A percentile compares a stretch with the other conserved stretches of the same genome.
These are phyloP conservation scores for Candida boidinii DNA, from an alignment of 805 yeast species.

Conservation along the genomic window DNA sequence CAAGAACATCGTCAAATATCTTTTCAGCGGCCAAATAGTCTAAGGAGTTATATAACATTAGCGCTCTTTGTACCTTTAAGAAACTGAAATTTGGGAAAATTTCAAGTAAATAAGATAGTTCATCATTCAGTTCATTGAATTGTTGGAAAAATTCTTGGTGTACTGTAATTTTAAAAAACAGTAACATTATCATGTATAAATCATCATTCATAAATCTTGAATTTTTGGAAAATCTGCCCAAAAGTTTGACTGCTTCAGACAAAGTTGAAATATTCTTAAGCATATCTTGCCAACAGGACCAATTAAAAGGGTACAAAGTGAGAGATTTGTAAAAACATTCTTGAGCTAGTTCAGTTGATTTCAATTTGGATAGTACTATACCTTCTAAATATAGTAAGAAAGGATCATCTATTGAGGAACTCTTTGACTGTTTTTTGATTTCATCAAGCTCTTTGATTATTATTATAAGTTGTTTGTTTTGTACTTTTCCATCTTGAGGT, in stretches of 20 bases:
- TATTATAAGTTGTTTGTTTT: slow-evolving; percentile 19
- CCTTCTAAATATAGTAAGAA: slow-evolving; percentile 71
- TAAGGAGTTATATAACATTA: slow-evolving; percentile 73
- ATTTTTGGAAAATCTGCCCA: slow-evolving; percentile 29
- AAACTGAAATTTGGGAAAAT: slow-evolving; percentile 69
- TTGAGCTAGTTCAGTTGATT: slow-evolving; percentile 54
- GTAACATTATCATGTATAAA: slow-evolving; percentile 21
- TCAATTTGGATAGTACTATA: slow-evolving; percentile 51
- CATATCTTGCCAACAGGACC: slow-evolving; percentile 91
- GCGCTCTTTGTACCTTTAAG: slow-evolving; percentile 73
- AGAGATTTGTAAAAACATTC: slow-evolving; percentile 53
- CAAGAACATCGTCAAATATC: slow-evolving; percentile 66
- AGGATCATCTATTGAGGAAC: slow-evolving; percentile 34
- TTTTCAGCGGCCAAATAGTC: slow-evolving; percentile 77
- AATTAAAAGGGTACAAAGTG: slow-evolving; percentile 68
- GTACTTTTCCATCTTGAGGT: slow-evolving; percentile 25
- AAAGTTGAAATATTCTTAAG: slow-evolving; percentile 49
- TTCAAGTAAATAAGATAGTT: slow-evolving; percentile 37
- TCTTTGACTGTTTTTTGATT: slow-evolving; percentile 12
- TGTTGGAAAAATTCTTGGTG: slow-evolving; percentile 76
- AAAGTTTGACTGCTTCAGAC: slow-evolving; percentile 45
- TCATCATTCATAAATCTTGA: slow-evolving; percentile 22
- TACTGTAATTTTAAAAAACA: slow-evolving; percentile 56
- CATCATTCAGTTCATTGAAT: slow-evolving; percentile 39
- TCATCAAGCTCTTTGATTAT: slow-evolving; percentile 36